Evolutionary conservation across 108 stramenopile genomes (phyloP).

Genomic region (Mayamaea pseudoterrestris): DNA sequence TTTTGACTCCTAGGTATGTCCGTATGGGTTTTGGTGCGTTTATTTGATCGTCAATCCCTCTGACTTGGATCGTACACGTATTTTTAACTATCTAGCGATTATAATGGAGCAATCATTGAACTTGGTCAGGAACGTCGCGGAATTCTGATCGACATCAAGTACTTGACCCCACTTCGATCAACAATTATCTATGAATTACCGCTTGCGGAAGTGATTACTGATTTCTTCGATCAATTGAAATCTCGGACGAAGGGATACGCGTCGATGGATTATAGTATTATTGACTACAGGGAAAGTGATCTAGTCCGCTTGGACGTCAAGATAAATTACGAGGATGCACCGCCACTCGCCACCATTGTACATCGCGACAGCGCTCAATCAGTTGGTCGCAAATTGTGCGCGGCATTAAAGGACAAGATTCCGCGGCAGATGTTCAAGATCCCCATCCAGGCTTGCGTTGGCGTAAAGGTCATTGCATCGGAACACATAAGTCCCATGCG

Average conservation of each 20-base stretch:
- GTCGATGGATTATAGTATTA: constrained; percentile 90
- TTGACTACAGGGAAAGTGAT: constrained; percentile 82
- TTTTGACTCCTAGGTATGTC: constrained; percentile 75
- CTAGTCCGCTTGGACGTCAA: constrained; percentile 93
- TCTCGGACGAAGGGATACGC: constrained; percentile 95
- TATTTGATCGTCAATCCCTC: too few relatives aligned
- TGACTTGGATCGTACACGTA: too few relatives aligned
- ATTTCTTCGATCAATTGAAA: constrained; percentile 97
- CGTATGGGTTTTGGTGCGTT: too few relatives aligned
- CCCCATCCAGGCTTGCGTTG: constrained; percentile 87
- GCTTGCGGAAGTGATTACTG: constrained; percentile 92
- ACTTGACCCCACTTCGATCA: constrained; percentile 87
- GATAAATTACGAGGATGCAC: constrained; percentile 90
- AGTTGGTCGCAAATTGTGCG: constrained; percentile 66
- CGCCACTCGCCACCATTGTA: constrained; percentile 88
- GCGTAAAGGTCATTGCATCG: constrained; percentile 83
- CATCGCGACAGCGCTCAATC: constrained; percentile 84
- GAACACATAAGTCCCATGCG: constrained; percentile 87
- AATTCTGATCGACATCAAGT: constrained; percentile 82
- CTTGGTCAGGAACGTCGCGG: constrained; percentile 85
- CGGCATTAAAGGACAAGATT: constrained; percentile 86
- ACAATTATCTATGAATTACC: constrained; percentile 84
- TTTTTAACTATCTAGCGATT: too few relatives aligned
- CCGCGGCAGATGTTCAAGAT: constrained; percentile 98
- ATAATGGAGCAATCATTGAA: constrained; percentile 81